Base-by-base conservation (phyloP, 768 basidiomycete species). In the Tephrocybe sp. region DNA sequence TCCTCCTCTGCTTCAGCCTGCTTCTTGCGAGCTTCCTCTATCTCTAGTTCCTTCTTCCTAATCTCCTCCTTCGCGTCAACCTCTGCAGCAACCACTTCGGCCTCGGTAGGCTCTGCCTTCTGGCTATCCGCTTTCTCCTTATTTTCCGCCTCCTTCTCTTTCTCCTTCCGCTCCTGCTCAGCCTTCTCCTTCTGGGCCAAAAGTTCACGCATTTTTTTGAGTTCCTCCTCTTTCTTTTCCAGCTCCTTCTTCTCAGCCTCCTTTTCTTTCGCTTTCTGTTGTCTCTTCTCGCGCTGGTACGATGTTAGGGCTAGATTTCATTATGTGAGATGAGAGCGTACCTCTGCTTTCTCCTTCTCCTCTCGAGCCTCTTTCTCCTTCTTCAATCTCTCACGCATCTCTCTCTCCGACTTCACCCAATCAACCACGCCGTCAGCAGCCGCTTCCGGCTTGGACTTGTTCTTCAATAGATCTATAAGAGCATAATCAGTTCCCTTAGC, bases 391-490 rank as follows among this genome's bases (percentile, higher is more conserved):
- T 87, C 88, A 55, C 77, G 75, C 74, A 91, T 81, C 66, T 83
- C 80, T 54, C 87, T 78, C 70, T 92, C 90, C 45, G 75, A 72
- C 43, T 77, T 65, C 13, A 92, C 88, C 91, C 91, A 94, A 31
- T 69, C 76, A 1, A 72, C 73, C 18, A 83, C 84, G 11, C 78
- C 82, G 18, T 73, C 69, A 2, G 89, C 85, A 21, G 91, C 90
- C 1, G 75, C 73, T 59, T 91, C 86, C 2, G 91, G 91, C 46
- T 86, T 75, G 18, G 85, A 83, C 70, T 94, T 94, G 71, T 91
- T 85, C 68, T 86, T 85, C 50, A 95, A 73, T 51, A 94, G 62
- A 68, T 90, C 87, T 89, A 57, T 30, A 47, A 46, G 44, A 56
- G 30, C 46, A 16, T 38, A 37, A 46, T 41, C 38, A 57, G 41